Percentiles rank a stretch among this genome's conserved stretches.
Evolutionary conservation across 257 asterid genomes (phyloP).

Genomic region (Plantago elongata): DNA sequence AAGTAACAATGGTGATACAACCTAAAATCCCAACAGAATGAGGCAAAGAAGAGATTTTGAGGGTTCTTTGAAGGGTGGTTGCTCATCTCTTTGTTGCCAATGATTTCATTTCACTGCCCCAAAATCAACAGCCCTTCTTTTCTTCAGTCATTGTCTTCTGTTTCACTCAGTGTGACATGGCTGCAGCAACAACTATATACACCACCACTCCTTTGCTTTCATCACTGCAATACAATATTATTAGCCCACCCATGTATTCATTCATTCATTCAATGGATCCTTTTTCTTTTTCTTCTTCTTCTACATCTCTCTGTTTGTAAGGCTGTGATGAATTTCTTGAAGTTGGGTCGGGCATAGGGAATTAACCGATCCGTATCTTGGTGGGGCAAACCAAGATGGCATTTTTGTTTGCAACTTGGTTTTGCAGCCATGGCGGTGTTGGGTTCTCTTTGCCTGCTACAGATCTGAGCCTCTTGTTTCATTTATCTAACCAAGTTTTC

Average conservation of each 20-base stretch:
- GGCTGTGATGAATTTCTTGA: slow-evolving; percentile 22
- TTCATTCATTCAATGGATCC: no score
- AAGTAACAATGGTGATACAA: no score
- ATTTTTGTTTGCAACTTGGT: background rate
- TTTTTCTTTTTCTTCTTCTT: no score
- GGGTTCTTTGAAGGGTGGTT: slow-evolving; percentile 21
- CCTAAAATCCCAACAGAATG: slow-evolving; percentile 31
- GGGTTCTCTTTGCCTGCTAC: slow-evolving; percentile 17
- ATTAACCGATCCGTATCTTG: slow-evolving; percentile 37
- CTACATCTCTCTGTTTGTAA: background rate
- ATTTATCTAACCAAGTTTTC: background rate
- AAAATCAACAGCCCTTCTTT: slow-evolving; percentile 20
- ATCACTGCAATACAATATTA: no score
- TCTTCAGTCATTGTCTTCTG: slow-evolving; percentile 8
- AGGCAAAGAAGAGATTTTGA: slow-evolving; percentile 21
- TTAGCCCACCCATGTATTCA: no score
- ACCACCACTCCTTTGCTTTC: background rate
- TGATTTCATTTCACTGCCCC: slow-evolving; percentile 2
- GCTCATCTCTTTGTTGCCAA: slow-evolving; percentile 22
- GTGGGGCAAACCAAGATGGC: slow-evolving; percentile 30
- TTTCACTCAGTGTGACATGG: slow-evolving; percentile 10
- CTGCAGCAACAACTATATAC: background rate
- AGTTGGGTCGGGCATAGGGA: slow-evolving; percentile 25
- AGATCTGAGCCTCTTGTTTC: background rate
- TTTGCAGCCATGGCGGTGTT: slow-evolving; percentile 38